Conservation (phyloP, 2,329 filamentous ascomycete genomes). For the Diaporthe sp. region DNA sequence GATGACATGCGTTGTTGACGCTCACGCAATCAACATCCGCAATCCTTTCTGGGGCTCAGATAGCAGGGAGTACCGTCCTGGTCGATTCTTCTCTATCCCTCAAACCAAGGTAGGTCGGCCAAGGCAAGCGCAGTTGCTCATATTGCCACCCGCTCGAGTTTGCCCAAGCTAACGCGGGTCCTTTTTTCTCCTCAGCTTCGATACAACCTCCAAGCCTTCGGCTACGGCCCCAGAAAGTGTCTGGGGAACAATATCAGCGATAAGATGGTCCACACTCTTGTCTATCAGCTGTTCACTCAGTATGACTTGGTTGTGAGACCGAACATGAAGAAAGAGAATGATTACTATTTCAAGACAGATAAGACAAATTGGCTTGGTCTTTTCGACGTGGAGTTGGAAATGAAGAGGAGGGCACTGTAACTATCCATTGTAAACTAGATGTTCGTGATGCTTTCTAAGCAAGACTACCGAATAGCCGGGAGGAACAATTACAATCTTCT, state of each 20-base stretch:
- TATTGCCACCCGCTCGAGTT: too few relatives aligned
- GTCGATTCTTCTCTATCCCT: conserved; percentile 9
- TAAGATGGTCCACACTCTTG: conserved; percentile 14
- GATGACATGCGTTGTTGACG: conserved; percentile 18
- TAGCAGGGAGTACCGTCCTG: conserved; percentile 2
- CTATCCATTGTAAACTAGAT: not conserved
- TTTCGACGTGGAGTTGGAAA: conserved; percentile 2
- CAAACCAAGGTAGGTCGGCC: not conserved
- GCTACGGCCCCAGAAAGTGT: conserved; percentile 4
- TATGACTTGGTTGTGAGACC: not conserved
- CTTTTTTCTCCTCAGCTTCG: not conserved
- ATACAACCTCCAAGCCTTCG: conserved; percentile 17
- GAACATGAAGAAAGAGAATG: conserved; percentile 22
- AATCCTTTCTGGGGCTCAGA: conserved; percentile 9
- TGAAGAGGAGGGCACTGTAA: not conserved
- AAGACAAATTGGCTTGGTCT: conserved; percentile 18
- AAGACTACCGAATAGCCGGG: too few relatives aligned
- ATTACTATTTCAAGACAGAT: conserved; percentile 21
- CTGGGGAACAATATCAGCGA: conserved; percentile 15
- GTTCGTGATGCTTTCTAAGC: not conserved
- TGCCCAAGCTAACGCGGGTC: not conserved
- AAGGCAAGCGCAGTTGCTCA: too few relatives aligned
- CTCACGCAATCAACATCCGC: conserved; percentile 17
- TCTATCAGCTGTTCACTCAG: not conserved
- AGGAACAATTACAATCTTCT: not conserved